phyloP scores from a whole-genome alignment of 108 stramenopile species.

The Nitzschia palea region DNA sequence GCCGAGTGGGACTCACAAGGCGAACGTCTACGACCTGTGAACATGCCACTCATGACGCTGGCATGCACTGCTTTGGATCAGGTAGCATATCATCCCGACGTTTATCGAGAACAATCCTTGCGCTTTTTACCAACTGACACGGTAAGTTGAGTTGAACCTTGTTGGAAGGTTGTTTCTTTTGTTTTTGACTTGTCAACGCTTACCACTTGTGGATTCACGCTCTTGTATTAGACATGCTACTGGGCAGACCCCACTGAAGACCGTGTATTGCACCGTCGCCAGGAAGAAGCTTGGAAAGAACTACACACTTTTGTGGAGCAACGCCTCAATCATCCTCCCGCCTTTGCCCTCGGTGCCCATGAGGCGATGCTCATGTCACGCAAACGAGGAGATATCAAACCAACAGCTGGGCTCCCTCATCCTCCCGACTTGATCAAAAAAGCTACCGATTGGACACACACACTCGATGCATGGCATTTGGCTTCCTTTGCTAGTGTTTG shows the following conservation, averaged over 20 bases:
- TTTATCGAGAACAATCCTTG: constrained; percentile 51
- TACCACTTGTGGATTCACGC: neutral
- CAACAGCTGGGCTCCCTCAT: constrained; percentile 73
- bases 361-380: constrained; percentile 77
- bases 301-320: constrained; percentile 52
- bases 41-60: constrained; percentile 98
- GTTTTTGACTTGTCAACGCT: constrained; percentile 9
- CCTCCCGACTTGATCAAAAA: constrained; percentile 54
- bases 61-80: constrained; percentile 92
- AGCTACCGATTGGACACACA: constrained; percentile 52
- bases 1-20: constrained; percentile 94
- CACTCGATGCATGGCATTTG: constrained; percentile 88
- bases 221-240: constrained; percentile 64
- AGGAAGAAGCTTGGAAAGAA: constrained; percentile 64
- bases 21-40: constrained; percentile 77
- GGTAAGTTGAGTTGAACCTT: constrained; percentile 16
- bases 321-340: constrained; percentile 40
- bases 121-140: constrained; percentile 89
- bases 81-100: constrained; percentile 48
- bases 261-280: constrained; percentile 70
- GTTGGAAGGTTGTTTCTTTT: constrained; percentile 2
- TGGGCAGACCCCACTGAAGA: constrained; percentile 82
- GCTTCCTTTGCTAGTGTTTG: constrained; percentile 72
- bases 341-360: constrained; percentile 59
- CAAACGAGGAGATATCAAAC: constrained; percentile 38